phyloP scores from a whole-genome alignment of 805 yeast species.

The Metschnikowia lachancei region DNA sequence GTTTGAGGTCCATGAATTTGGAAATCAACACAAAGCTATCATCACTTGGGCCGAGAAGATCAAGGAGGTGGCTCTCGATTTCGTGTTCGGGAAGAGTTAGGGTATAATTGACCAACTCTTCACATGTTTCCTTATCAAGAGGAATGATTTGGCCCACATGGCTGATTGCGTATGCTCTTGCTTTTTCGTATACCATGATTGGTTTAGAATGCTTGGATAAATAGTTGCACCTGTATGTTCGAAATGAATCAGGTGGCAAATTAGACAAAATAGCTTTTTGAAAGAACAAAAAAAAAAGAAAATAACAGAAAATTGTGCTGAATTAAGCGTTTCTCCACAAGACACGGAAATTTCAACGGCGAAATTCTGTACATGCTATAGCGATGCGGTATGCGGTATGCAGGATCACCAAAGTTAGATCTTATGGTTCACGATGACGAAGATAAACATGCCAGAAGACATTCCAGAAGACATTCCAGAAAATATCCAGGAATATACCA shows the following conservation, averaged over 20 bases:
- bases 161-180: conserved; percentile 27
- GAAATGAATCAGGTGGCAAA: background rate
- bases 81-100: conserved; percentile 46
- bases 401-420: no score
- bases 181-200: conserved; percentile 21
- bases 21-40: conserved; percentile 48
- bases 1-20: conserved; percentile 41
- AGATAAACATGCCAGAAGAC: no score
- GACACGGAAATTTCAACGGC: background rate
- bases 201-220: background rate
- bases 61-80: conserved; percentile 51
- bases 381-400: no score
- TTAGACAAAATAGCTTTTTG: no score
- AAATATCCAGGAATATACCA: no score
- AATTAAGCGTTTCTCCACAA: no score
- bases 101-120: conserved; percentile 55
- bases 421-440: no score
- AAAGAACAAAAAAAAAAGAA: no score
- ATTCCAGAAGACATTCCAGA: no score
- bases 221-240: background rate
- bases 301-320: no score
- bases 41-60: conserved; percentile 57
- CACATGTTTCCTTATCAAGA: conserved; percentile 53
- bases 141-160: conserved; percentile 47
- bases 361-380: no score